Conservation (phyloP, 192 early-diverging fungal species). For the Ambispora gerdemannii region DNA sequence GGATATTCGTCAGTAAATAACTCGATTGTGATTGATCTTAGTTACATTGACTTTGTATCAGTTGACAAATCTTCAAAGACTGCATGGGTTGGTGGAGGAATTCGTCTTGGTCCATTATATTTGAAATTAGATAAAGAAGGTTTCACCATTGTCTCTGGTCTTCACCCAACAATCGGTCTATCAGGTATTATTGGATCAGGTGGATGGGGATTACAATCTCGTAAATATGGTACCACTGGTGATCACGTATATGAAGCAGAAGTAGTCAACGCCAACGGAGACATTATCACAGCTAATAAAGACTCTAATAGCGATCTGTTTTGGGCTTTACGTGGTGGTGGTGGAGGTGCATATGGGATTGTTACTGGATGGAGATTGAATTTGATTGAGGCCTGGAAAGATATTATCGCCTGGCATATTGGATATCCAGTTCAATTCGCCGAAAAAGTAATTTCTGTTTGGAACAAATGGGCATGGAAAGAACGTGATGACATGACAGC, state of each 20-base stretch:
- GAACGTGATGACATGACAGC: background rate
- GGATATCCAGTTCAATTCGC: background rate
- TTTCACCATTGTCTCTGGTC: constrained; percentile 41
- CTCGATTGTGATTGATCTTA: constrained; percentile 50
- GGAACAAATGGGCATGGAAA: background rate
- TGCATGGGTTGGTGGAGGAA: constrained; percentile 44
- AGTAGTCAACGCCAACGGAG: constrained; percentile 51
- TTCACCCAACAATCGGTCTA: constrained; percentile 52
- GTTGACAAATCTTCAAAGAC: constrained; percentile 16
- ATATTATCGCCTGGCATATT: background rate
- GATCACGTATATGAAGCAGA: constrained; percentile 53
- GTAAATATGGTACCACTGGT: constrained; percentile 45
- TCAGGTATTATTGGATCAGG: constrained; percentile 49
- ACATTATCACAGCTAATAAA: constrained; percentile 37
- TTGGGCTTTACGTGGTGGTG: constrained; percentile 59
- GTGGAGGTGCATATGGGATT: constrained; percentile 35
- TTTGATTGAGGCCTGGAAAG: constrained; percentile 10
- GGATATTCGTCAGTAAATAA: constrained; percentile 31
- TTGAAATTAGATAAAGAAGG: constrained; percentile 22
- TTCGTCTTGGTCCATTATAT: constrained; percentile 55
- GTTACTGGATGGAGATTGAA: constrained; percentile 34
- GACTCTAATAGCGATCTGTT: constrained; percentile 50
- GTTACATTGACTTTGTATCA: constrained; percentile 33
- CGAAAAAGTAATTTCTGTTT: constrained; percentile 1
- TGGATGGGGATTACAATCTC: constrained; percentile 47